Conservation (phyloP, 495 filamentous ascomycete genomes). For the Podospora pseudoanserina region DNA sequence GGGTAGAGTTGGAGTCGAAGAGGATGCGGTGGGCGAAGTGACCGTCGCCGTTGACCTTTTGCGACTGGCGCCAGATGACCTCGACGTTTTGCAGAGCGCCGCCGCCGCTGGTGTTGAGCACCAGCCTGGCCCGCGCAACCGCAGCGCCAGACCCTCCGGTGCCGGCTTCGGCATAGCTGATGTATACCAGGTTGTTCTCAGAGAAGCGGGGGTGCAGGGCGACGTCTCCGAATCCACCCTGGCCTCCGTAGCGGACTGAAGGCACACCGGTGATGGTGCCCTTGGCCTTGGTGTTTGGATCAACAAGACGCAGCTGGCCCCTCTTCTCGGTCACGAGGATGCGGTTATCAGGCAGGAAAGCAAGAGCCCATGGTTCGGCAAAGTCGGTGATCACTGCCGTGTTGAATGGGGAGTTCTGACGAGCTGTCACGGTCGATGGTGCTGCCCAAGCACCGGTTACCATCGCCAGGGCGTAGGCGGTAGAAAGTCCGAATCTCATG, state of each 20-base stretch:
- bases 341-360: constrained; percentile 37
- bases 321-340: constrained; percentile 37
- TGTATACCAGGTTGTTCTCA: constrained; percentile 36
- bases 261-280: constrained; percentile 36
- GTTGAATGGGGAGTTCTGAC: constrained; percentile 31
- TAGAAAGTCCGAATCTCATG: constrained; percentile 35
- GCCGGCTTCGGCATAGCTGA: constrained; percentile 39
- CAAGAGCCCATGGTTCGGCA: constrained; percentile 36
- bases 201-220: constrained; percentile 35
- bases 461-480: constrained; percentile 33
- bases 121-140: constrained; percentile 36
- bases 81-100: constrained; percentile 33
- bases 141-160: constrained; percentile 31
- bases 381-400: constrained; percentile 32
- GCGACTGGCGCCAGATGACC: constrained; percentile 38
- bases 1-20: constrained; percentile 28
- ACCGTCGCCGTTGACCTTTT: constrained; percentile 28
- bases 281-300: constrained; percentile 33
- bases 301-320: constrained; percentile 34
- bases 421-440: constrained; percentile 31
- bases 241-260: constrained; percentile 34
- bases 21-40: constrained; percentile 35
- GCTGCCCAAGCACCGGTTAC: constrained; percentile 33
- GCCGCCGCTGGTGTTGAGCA: constrained; percentile 33
- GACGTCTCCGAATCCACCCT: constrained; percentile 37